These are phyloP conservation scores for Epichloe scottii DNA, from an alignment of 2,329 filamentous ascomycete genomes.

Conservation along the genomic window DNA sequence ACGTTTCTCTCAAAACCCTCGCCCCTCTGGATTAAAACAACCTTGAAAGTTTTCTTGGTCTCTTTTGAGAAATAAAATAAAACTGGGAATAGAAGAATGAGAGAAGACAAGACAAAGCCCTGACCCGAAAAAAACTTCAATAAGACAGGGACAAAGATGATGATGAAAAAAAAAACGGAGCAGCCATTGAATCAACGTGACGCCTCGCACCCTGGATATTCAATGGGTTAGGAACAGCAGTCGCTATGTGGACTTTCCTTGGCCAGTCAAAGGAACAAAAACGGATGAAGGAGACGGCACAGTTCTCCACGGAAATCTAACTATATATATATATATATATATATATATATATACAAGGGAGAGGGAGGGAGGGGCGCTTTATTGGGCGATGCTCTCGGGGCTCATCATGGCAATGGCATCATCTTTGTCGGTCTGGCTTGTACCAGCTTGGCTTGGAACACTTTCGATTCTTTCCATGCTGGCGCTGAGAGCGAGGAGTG, in stretches of 20 bases:
- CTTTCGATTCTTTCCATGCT: conserved; percentile 48
- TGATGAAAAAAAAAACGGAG: neutral
- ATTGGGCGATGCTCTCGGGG: conserved; percentile 58
- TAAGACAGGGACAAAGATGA: neutral
- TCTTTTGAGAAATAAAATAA: neutral
- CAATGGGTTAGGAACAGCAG: too few species aligned
- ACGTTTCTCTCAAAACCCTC: too few species aligned
- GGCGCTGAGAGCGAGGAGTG: conserved; percentile 27
- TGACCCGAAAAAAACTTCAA: neutral
- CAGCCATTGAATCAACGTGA: too few species aligned
- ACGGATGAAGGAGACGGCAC: neutral
- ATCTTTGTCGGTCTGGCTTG: conserved; percentile 56
- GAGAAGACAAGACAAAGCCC: neutral
- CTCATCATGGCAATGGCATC: conserved; percentile 69
- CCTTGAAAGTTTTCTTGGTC: neutral
- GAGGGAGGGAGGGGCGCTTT: neutral
- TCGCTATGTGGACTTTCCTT: neutral
- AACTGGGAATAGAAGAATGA: neutral
- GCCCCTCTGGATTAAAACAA: neutral
- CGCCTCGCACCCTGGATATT: too few species aligned
- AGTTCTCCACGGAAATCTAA: neutral
- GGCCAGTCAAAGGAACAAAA: neutral
- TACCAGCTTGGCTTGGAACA: conserved; percentile 43
- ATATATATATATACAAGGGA: neutral
- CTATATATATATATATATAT: neutral